Conservation (phyloP, 148 eudicot species). For the Oxyria digyna region DNA sequence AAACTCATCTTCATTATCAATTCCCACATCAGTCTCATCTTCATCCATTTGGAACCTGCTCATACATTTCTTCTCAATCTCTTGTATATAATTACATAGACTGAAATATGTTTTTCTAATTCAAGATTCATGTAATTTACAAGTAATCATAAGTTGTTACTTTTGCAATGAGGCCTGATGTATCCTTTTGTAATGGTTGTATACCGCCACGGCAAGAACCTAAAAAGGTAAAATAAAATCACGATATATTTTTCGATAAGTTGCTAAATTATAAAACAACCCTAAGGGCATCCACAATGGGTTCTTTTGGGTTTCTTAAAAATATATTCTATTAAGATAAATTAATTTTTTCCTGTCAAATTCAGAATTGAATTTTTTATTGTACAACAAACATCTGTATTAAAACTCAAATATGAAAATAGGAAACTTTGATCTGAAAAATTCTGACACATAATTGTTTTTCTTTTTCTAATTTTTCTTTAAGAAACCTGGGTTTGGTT, state of each 20-base stretch:
- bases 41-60: slow-evolving; percentile 19
- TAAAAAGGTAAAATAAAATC: neutral
- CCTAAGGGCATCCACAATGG: too few species aligned
- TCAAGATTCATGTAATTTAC: neutral
- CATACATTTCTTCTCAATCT: neutral
- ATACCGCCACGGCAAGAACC: slow-evolving; percentile 25
- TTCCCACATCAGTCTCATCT: slow-evolving; percentile 19
- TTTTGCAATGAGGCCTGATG: slow-evolving; percentile 21
- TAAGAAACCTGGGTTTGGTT: too few species aligned
- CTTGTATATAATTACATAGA: neutral
- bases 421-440: too few species aligned
- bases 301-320: too few species aligned
- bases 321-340: too few species aligned
- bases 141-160: slow-evolving; percentile 11
- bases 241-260: neutral
- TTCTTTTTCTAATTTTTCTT: too few species aligned
- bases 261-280: too few species aligned
- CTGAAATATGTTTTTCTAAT: neutral
- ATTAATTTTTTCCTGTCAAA: too few species aligned
- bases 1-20: slow-evolving; percentile 16
- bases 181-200: slow-evolving; percentile 34
- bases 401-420: too few species aligned
- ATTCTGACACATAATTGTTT: too few species aligned
- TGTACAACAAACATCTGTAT: too few species aligned
- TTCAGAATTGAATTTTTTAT: too few species aligned